phyloP scores from a whole-genome alignment of 2,329 filamentous ascomycete genomes.

The Neofusicoccum kwambonambiense region DNA sequence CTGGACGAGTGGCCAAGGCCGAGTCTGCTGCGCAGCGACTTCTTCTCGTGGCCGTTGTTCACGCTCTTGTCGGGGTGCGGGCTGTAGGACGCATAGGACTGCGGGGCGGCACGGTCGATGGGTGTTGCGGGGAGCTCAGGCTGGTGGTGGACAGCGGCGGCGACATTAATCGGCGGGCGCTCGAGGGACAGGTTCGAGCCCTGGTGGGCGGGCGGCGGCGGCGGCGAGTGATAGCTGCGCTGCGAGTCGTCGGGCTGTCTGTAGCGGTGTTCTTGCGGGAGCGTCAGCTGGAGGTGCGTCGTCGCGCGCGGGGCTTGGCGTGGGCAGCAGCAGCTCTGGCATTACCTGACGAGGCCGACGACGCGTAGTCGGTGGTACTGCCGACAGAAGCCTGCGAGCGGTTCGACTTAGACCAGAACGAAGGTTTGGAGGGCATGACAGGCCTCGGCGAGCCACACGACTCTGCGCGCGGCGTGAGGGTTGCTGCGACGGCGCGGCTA shows the following conservation, averaged over 20 bases:
- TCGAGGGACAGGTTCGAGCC: slow-evolving; percentile 31
- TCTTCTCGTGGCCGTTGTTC: slow-evolving; percentile 18
- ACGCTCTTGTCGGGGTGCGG: slow-evolving; percentile 3
- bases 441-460: slow-evolving; percentile 11
- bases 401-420: slow-evolving; percentile 38
- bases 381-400: slow-evolving; percentile 39
- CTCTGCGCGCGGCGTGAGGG: background rate
- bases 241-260: slow-evolving; percentile 15
- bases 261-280: slow-evolving; percentile 13
- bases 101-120: slow-evolving; percentile 23
- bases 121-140: slow-evolving; percentile 24
- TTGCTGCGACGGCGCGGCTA: background rate
- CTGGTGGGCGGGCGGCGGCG: background rate
- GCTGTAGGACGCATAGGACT: slow-evolving; percentile 19
- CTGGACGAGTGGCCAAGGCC: slow-evolving; percentile 22
- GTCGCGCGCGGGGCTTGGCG: slow-evolving; percentile 23
- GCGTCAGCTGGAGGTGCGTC: slow-evolving; percentile 20
- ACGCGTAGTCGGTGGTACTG: slow-evolving; percentile 33
- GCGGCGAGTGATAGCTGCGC: background rate
- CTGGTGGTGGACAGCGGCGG: slow-evolving; percentile 17
- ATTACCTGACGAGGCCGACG: slow-evolving; percentile 36
- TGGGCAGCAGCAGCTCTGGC: slow-evolving; percentile 20
- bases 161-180: slow-evolving; percentile 24
- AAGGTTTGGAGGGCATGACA: slow-evolving; percentile 39
- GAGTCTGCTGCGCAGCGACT: slow-evolving; percentile 18